phyloP scores from a whole-genome alignment of 2,329 filamentous ascomycete species.

The Penicillium sp. region DNA sequence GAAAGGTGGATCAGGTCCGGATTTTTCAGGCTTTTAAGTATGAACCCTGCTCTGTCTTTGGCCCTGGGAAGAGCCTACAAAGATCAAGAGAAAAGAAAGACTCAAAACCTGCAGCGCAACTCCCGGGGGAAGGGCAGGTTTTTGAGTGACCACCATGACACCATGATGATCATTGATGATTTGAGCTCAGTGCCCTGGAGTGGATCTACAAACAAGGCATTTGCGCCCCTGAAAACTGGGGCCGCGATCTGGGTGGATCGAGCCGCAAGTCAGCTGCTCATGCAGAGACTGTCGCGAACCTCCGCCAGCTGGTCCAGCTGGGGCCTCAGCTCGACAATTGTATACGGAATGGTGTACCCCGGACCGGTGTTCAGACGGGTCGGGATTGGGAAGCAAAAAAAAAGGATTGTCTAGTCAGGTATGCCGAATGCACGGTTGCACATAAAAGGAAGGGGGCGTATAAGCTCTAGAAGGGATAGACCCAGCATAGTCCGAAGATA shows the following conservation, averaged over 20 bases:
- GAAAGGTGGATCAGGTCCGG: background rate
- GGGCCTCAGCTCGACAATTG: background rate
- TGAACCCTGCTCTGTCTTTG: background rate
- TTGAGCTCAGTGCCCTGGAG: background rate
- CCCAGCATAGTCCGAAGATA: background rate
- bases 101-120: background rate
- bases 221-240: conserved; percentile 25
- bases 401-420: background rate
- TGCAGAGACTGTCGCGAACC: conserved; percentile 21
- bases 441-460: background rate
- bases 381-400: background rate
- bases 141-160: conserved; percentile 7
- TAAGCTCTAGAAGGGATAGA: background rate
- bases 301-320: background rate
- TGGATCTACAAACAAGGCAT: conserved; percentile 16
- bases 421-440: conserved; percentile 2
- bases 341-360: conserved; percentile 2
- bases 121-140: conserved; percentile 35
- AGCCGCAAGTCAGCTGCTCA: conserved; percentile 30
- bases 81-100: background rate
- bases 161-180: conserved; percentile 2
- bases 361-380: background rate
- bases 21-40: background rate
- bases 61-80: background rate
- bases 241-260: conserved; percentile 26